Conservation (phyloP, 192 early-diverging fungal genomes). For the Backusella parvicylindrica region DNA sequence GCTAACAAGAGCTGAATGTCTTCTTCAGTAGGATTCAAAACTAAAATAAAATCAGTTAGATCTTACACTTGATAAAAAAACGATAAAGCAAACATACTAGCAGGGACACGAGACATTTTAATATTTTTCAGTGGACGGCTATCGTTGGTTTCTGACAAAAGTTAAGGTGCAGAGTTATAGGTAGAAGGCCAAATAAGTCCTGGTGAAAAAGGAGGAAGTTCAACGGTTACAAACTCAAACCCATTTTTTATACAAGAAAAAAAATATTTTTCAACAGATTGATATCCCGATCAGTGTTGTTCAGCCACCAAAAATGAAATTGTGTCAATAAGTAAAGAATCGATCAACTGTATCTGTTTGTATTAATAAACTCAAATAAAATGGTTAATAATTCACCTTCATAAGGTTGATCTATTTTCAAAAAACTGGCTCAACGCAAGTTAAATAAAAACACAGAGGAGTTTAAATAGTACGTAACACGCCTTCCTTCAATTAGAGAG, state of each 20-base stretch:
- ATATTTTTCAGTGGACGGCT: constrained; percentile 10
- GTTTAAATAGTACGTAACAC: not conserved
- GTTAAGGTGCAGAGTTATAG: constrained; percentile 11
- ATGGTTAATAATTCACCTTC: too few relatives aligned
- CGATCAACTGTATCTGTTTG: too few relatives aligned
- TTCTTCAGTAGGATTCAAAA: constrained; percentile 79
- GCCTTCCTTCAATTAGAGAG: too few relatives aligned
- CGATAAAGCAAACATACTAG: not conserved
- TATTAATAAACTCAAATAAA: too few relatives aligned
- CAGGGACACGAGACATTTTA: constrained; percentile 9
- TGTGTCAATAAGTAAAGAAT: too few relatives aligned
- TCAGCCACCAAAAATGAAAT: too few relatives aligned
- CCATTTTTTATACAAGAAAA: not conserved
- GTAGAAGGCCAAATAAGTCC: constrained; percentile 21
- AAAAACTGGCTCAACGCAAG: too few relatives aligned
- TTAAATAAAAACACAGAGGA: not conserved
- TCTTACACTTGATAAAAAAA: not conserved
- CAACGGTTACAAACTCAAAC: not conserved
- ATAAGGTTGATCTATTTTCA: too few relatives aligned
- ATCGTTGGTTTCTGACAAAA: constrained; percentile 16
- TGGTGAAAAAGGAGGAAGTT: constrained; percentile 12
- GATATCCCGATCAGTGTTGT: too few relatives aligned
- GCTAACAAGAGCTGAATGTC: constrained; percentile 92
- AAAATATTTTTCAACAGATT: constrained; percentile 1
- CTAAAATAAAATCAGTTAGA: not conserved